Conservation (phyloP, 257 asterid genomes). For the Lycium ferocissimum region DNA sequence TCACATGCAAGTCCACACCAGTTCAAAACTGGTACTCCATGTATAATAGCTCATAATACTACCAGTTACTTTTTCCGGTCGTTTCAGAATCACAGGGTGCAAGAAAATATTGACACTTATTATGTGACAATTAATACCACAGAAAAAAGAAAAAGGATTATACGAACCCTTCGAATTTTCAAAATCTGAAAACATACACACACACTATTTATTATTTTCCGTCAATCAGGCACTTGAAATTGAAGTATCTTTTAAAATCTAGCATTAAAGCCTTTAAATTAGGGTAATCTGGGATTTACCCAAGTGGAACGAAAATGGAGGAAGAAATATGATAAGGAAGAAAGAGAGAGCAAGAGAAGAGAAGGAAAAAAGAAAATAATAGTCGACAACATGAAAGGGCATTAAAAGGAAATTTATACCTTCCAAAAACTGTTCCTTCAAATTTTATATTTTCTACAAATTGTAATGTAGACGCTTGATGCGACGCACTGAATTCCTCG, state of each 20-base stretch:
- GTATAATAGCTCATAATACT: too few relatives aligned
- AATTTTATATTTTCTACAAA: conserved; percentile 55
- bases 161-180: not conserved
- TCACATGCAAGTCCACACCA: not conserved
- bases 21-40: conserved; percentile 3
- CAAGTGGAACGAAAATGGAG: not conserved
- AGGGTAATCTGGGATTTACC: not conserved
- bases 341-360: conserved; percentile 21
- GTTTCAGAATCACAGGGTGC: not conserved
- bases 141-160: not conserved
- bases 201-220: not conserved
- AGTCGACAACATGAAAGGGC: not conserved
- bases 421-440: conserved; percentile 75
- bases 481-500: conserved; percentile 73
- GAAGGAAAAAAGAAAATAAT: not conserved
- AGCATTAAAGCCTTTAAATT: conserved; percentile 3
- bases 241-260: not conserved
- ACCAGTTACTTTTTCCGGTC: too few relatives aligned
- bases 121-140: not conserved
- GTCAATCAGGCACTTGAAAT: conserved; percentile 13
- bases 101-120: not conserved
- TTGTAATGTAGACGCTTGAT: conserved; percentile 84
- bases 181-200: not conserved
- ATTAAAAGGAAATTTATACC: conserved; percentile 48
- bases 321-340: not conserved